Evolutionary conservation across 768 basidiomycete genomes (phyloP).

Genomic region (Multifurca ochricompacta): DNA sequence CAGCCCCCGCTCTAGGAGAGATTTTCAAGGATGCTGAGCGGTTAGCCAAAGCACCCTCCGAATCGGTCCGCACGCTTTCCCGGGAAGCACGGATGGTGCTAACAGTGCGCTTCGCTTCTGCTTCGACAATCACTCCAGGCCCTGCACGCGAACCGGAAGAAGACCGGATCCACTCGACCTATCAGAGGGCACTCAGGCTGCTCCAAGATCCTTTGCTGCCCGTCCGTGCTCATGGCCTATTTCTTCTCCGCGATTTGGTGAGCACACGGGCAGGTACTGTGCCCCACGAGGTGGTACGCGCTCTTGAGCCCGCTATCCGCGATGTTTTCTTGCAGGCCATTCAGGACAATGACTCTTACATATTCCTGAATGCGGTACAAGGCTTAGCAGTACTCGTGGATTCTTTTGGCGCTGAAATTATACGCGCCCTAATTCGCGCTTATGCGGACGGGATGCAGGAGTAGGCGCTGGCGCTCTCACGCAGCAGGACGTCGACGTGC

Average conservation of each 20-base stretch:
- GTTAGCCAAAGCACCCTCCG: conserved; percentile 40
- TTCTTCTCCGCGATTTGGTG: conserved; percentile 74
- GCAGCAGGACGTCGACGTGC: conserved; percentile 61
- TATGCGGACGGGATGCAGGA: conserved; percentile 51
- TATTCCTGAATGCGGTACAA: conserved; percentile 88
- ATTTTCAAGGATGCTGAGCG: conserved; percentile 62
- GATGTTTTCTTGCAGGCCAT: conserved; percentile 80
- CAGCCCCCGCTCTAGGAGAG: conserved; percentile 56
- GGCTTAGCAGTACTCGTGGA: conserved; percentile 85
- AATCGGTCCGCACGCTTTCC: conserved; percentile 49
- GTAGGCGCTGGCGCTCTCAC: conserved; percentile 39
- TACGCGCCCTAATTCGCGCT: conserved; percentile 54
- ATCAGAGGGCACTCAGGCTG: conserved; percentile 81
- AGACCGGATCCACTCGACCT: conserved; percentile 32
- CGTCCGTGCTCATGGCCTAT: conserved; percentile 87
- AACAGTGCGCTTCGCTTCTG: conserved; percentile 66
- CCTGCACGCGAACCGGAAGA: conserved; percentile 42
- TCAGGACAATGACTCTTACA: conserved; percentile 92
- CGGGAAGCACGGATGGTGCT: conserved; percentile 80
- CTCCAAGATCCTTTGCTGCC: conserved; percentile 89
- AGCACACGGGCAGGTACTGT: conserved; percentile 28
- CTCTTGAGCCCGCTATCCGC: conserved; percentile 74
- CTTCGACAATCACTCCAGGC: conserved; percentile 32
- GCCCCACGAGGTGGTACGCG: conserved; percentile 38
- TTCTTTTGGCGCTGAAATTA: conserved; percentile 62